Conservation (phyloP, 2,329 filamentous ascomycete species). For the Colletotrichum gloeosporioides region DNA sequence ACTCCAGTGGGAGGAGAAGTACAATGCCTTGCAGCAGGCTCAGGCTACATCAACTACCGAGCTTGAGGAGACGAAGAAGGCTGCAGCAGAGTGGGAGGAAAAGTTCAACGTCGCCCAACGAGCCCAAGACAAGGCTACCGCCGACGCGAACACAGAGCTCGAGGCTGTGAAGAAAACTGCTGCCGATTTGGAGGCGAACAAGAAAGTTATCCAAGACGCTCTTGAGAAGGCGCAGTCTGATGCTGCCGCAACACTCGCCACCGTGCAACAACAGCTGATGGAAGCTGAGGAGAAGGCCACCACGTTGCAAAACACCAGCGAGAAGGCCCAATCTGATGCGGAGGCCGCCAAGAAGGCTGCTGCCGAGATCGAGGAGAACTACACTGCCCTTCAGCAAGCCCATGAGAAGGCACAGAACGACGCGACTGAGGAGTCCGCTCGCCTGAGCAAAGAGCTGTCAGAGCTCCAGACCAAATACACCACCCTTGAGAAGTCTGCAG, state of each 20-base stretch:
- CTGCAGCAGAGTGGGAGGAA: slow-evolving; percentile 29
- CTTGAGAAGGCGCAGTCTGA: slow-evolving; percentile 31
- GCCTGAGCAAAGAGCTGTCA: slow-evolving; percentile 9
- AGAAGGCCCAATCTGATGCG: slow-evolving; percentile 21
- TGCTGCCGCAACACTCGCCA: slow-evolving; percentile 33
- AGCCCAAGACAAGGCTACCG: slow-evolving; percentile 27
- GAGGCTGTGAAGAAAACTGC: slow-evolving; percentile 29
- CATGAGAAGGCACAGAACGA: slow-evolving; percentile 26
- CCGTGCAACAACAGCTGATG: slow-evolving; percentile 32
- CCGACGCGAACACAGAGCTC: slow-evolving; percentile 28
- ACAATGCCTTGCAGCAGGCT: slow-evolving; percentile 24
- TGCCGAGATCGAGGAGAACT: slow-evolving; percentile 22
- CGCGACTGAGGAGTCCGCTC: slow-evolving; percentile 5
- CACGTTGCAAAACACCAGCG: slow-evolving; percentile 28
- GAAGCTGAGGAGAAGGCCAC: slow-evolving; percentile 24
- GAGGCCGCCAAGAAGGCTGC: slow-evolving; percentile 16
- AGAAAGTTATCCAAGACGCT: slow-evolving; percentile 29
- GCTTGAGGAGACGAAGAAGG: slow-evolving; percentile 25
- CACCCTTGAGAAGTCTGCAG: slow-evolving; percentile 9
- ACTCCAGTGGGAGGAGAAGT: slow-evolving; percentile 29
- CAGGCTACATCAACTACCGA: slow-evolving; percentile 20
- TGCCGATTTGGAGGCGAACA: slow-evolving; percentile 36
- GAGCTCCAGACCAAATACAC: slow-evolving; percentile 5
- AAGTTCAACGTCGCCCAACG: slow-evolving; percentile 32
- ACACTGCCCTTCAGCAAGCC: slow-evolving; percentile 6